phyloP scores from a whole-genome alignment of 306 rosid genomes.

The Cyamopsis tetragonoloba region DNA sequence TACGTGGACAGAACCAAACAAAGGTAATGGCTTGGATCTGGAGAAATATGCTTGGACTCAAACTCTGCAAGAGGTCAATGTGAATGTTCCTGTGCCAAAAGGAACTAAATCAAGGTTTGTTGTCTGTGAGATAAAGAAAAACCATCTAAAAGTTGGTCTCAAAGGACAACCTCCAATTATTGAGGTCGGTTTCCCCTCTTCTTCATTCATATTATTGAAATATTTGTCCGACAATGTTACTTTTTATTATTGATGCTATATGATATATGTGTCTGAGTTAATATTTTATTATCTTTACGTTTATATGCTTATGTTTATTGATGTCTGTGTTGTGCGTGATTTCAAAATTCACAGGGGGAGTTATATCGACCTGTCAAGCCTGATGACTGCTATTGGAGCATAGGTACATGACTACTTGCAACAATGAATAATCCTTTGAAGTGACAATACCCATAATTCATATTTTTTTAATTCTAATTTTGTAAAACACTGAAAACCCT shows the following conservation, averaged over 20 bases:
- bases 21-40: constrained; percentile 82
- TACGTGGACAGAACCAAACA: constrained; percentile 60
- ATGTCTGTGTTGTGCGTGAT: background rate
- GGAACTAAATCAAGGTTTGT: constrained; percentile 80
- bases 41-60: constrained; percentile 91
- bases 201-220: background rate
- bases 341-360: constrained; percentile 53
- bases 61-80: constrained; percentile 70
- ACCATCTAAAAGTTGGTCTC: constrained; percentile 76
- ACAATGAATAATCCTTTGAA: background rate
- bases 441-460: background rate
- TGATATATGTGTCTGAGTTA: background rate
- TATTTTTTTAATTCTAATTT: background rate
- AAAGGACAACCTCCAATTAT: constrained; percentile 90
- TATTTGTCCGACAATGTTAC: background rate
- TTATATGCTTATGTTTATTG: background rate
- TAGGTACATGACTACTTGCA: constrained; percentile 45
- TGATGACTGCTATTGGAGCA: constrained; percentile 87
- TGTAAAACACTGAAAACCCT: background rate
- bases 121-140: constrained; percentile 77
- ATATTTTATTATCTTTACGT: background rate
- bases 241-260: background rate
- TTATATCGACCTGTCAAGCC: constrained; percentile 57
- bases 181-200: constrained; percentile 51
- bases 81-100: constrained; percentile 65